Conservation (phyloP, 495 filamentous ascomycete genomes). For the Pseudomonodictys pantanalensis region DNA sequence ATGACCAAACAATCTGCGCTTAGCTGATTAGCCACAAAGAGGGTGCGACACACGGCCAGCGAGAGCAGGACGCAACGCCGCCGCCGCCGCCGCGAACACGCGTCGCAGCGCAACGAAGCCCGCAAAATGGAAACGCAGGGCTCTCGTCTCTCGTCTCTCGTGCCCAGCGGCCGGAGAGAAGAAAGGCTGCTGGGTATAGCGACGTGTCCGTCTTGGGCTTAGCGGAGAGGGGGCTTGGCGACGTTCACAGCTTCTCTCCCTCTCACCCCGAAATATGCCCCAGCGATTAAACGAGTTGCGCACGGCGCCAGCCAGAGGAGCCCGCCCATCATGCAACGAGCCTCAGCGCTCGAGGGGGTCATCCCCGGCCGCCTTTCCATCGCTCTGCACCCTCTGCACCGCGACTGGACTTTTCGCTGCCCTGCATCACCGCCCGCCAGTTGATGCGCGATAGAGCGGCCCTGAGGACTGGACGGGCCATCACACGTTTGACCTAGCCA, state of each 20-base stretch:
- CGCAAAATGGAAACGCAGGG: background rate
- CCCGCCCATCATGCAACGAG: background rate
- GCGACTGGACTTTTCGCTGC: background rate
- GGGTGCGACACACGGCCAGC: constrained; percentile 13
- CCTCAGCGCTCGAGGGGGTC: background rate
- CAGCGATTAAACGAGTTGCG: background rate
- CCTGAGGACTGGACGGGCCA: background rate
- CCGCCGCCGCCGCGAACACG: background rate
- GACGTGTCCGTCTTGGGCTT: background rate
- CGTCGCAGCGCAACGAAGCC: constrained; percentile 3
- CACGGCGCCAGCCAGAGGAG: background rate
- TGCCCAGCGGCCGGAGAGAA: background rate
- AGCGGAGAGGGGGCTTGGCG: background rate
- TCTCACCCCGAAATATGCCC: background rate
- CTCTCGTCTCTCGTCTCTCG: background rate
- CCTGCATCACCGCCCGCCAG: background rate
- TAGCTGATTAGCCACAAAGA: constrained; percentile 16
- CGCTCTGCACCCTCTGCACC: background rate
- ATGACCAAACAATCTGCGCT: constrained; percentile 10
- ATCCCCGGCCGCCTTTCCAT: background rate
- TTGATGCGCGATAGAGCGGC: background rate
- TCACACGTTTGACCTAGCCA: background rate
- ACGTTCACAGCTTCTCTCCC: background rate
- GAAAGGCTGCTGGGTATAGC: background rate
- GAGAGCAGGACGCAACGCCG: background rate